These are phyloP conservation scores for Fonsecaea erecta DNA, from an alignment of 2,329 filamentous ascomycete genomes.

Conservation along the genomic window DNA sequence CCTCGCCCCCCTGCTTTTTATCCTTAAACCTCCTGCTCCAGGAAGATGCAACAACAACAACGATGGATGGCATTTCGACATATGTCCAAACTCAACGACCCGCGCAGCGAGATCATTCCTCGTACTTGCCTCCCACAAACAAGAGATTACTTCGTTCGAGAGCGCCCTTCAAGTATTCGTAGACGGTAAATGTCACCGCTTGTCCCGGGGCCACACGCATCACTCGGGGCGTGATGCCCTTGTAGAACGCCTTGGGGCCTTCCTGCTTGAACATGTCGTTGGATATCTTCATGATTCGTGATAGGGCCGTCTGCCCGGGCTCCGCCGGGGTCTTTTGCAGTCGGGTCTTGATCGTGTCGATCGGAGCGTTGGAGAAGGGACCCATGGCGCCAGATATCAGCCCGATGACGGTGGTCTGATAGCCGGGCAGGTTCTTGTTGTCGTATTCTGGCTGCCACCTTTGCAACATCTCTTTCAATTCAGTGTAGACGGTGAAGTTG, in stretches of 20 bases:
- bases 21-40: slow-evolving; percentile 13
- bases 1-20: neutral
- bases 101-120: slow-evolving; percentile 59
- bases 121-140: slow-evolving; percentile 67
- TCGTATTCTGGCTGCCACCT: slow-evolving; percentile 71
- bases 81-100: too few relatives aligned
- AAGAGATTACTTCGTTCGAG: slow-evolving; percentile 69
- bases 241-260: slow-evolving; percentile 94
- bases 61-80: neutral
- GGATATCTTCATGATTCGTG: slow-evolving; percentile 77
- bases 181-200: slow-evolving; percentile 76
- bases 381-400: slow-evolving; percentile 93
- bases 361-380: slow-evolving; percentile 92
- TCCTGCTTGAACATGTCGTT: slow-evolving; percentile 91
- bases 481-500: slow-evolving; percentile 97
- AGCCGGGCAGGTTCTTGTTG: slow-evolving; percentile 72
- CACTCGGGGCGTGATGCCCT: slow-evolving; percentile 95
- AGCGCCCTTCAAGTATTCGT: slow-evolving; percentile 75
- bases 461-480: slow-evolving; percentile 82
- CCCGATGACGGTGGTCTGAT: slow-evolving; percentile 89
- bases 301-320: slow-evolving; percentile 77
- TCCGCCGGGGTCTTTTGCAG: slow-evolving; percentile 87
- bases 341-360: slow-evolving; percentile 98
- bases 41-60: slow-evolving; percentile 15
- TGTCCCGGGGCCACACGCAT: slow-evolving; percentile 98